Evolutionary conservation across 2,329 filamentous ascomycete genomes (phyloP).

Genomic region (Epicoccum sorghinum): DNA sequence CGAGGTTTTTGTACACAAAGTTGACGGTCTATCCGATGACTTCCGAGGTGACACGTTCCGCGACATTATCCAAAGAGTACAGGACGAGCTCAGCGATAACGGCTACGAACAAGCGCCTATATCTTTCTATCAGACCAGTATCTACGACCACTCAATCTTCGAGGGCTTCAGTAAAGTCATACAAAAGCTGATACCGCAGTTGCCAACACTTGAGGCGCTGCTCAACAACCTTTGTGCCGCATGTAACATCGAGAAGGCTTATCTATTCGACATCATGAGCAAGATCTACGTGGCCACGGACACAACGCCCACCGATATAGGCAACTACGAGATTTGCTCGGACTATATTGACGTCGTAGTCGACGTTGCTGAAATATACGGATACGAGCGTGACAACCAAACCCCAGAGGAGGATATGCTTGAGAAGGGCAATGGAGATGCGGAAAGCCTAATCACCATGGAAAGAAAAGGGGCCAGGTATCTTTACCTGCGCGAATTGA

Average conservation of each 20-base stretch:
- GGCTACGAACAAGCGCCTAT: slow-evolving; percentile 93
- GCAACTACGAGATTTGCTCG: slow-evolving; percentile 96
- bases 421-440: slow-evolving; percentile 57
- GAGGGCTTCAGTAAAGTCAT: slow-evolving; percentile 99
- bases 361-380: slow-evolving; percentile 94
- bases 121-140: slow-evolving; percentile 94
- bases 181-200: slow-evolving; percentile 92
- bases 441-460: slow-evolving; percentile 67
- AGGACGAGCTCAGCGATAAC: slow-evolving; percentile 91
- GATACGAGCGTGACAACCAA: slow-evolving; percentile 62
- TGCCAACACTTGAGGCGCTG: slow-evolving; percentile 90
- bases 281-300: slow-evolving; percentile 99
- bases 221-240: slow-evolving; percentile 93
- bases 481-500: slow-evolving; percentile 70
- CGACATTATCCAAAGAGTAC: slow-evolving; percentile 94
- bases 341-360: slow-evolving; percentile 99
- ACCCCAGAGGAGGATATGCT: slow-evolving; percentile 34
- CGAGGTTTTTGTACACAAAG: slow-evolving; percentile 98
- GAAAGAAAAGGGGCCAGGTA: slow-evolving; percentile 64
- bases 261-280: slow-evolving; percentile 95
- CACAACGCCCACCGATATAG: slow-evolving; percentile 89
- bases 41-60: slow-evolving; percentile 96
- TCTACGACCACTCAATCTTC: slow-evolving; percentile 98
- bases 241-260: slow-evolving; percentile 96
- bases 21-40: slow-evolving; percentile 95